Percentiles rank a stretch among this genome's conserved stretches.
phyloP scores from a whole-genome alignment of 331 rosid genomes.

The Acacia pycnantha region DNA sequence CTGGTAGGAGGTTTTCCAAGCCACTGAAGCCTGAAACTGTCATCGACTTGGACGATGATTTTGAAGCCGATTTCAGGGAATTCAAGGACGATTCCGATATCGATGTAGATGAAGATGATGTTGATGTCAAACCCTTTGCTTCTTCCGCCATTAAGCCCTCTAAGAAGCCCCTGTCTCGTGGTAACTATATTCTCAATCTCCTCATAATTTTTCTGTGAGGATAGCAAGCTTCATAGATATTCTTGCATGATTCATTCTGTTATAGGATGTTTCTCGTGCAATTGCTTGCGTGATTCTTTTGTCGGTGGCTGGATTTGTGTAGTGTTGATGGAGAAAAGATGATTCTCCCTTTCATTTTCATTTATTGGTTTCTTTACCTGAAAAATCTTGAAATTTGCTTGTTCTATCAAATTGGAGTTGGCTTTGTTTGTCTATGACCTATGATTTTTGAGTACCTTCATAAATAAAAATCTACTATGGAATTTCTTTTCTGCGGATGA shows the following conservation, averaged over 20 bases:
- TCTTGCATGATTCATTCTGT: not conserved
- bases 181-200: conserved; percentile 34
- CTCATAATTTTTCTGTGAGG: not conserved
- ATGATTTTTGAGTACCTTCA: not conserved
- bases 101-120: conserved; percentile 55
- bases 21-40: conserved; percentile 31
- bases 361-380: not conserved
- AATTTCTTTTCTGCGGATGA: not conserved
- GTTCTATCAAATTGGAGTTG: not conserved
- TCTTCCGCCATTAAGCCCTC: conserved; percentile 34
- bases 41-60: conserved; percentile 56
- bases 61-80: conserved; percentile 79
- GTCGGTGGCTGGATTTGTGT: not conserved
- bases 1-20: conserved; percentile 38
- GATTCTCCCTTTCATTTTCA: no score
- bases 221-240: not conserved
- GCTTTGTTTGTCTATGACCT: not conserved
- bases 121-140: conserved; percentile 50
- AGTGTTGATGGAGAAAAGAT: not conserved
- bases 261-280: not conserved
- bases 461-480: not conserved
- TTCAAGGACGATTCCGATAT: conserved; percentile 82
- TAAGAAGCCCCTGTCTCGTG: conserved; percentile 40
- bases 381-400: not conserved
- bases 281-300: not conserved